These are phyloP conservation scores for Astraeus odoratus DNA, from an alignment of 768 basidiomycete species.

Conservation along the genomic window DNA sequence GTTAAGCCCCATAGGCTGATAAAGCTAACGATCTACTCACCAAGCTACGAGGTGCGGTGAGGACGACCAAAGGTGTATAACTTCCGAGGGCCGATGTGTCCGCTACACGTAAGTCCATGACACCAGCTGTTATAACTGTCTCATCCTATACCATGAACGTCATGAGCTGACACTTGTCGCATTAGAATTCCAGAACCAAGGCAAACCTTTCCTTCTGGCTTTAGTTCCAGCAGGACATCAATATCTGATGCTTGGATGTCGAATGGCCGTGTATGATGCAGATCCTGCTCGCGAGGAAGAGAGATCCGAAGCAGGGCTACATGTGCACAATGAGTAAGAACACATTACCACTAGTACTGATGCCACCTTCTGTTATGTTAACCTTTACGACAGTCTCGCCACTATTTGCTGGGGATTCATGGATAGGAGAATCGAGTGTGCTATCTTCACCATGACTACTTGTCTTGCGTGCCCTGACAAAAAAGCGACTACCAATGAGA, in stretches of 20 bases:
- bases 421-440: conserved; percentile 20
- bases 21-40: conserved; percentile 33
- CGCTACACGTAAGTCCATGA: conserved; percentile 54
- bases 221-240: conserved; percentile 56
- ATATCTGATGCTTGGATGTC: conserved; percentile 56
- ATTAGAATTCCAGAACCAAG: conserved; percentile 1
- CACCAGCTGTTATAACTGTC: conserved; percentile 53
- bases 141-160: conserved; percentile 45
- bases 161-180: background rate
- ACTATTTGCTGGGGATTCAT: conserved; percentile 6
- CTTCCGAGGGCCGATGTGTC: conserved; percentile 37
- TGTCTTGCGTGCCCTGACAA: conserved; percentile 35
- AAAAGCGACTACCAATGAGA: conserved; percentile 77
- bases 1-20: conserved; percentile 1
- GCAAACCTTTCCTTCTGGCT: conserved; percentile 64
- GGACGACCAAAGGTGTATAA: conserved; percentile 37
- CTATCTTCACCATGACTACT: conserved; percentile 40
- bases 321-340: conserved; percentile 2
- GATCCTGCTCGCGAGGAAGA: conserved; percentile 38
- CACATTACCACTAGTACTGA: background rate
- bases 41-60: conserved; percentile 51
- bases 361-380: conserved; percentile 37
- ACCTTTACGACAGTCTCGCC: conserved; percentile 48
- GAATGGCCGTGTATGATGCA: conserved; percentile 37
- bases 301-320: conserved; percentile 38